Conservation (phyloP, 441 rosid genomes). For the Biscutella laevigata region DNA sequence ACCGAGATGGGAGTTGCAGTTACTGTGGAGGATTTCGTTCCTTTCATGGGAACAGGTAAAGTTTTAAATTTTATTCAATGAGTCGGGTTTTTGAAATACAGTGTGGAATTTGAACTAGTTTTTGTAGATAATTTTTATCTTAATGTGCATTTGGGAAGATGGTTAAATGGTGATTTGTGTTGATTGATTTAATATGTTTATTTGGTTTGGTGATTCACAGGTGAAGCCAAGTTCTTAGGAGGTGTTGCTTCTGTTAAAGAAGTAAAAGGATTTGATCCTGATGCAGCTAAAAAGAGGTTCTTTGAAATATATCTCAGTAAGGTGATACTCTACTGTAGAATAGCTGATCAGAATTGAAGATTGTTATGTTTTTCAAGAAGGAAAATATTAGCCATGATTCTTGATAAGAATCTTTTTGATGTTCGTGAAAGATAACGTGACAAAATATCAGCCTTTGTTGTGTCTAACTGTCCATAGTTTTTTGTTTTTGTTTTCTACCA, state of each 20-base stretch:
- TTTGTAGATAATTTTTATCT: not conserved
- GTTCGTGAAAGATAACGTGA: conserved; percentile 1
- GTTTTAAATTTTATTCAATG: not conserved
- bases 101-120: not conserved
- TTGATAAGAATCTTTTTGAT: not conserved
- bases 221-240: conserved; percentile 86
- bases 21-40: conserved; percentile 72
- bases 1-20: conserved; percentile 83
- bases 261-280: conserved; percentile 53
- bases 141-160: not conserved
- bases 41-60: conserved; percentile 83
- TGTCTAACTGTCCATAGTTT: not conserved
- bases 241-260: conserved; percentile 87
- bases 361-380: not conserved
- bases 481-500: not conserved
- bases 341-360: too few species aligned
- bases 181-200: not conserved
- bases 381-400: too few species aligned
- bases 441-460: not conserved
- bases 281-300: conserved; percentile 71
- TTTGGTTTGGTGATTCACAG: conserved; percentile 29
- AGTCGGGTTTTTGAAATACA: not conserved
- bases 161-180: not conserved
- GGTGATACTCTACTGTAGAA: conserved; percentile 35
- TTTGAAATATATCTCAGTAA: conserved; percentile 85